Base-by-base conservation (phyloP, 495 filamentous ascomycete species). In the Hypoxylon cercidicola region DNA sequence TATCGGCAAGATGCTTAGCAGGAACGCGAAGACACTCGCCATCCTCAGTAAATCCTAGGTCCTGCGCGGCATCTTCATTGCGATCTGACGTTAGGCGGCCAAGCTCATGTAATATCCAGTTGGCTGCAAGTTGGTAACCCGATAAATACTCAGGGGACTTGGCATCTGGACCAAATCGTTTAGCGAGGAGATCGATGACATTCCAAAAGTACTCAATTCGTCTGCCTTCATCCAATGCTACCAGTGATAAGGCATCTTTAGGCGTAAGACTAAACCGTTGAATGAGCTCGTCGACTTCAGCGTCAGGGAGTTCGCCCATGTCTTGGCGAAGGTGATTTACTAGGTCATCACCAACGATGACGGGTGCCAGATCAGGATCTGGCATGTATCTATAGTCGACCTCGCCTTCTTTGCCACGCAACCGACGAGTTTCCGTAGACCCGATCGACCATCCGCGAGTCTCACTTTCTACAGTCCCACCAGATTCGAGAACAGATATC, bases 371-470 rank as follows among this genome's bases (percentile, higher is more conserved):
- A 74, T 99, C 95, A 1, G 95, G 92, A 73, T 99, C 95, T 0
- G 95, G 95, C 96, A 99, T 98, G 74, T 98, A 99, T 43, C 95
- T 83, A 72, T 99, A 99, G 68, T 99, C 95, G 1, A 98, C 92
- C 69, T 97, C 93, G 39, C 95, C 96, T 71, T 99, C 95, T 75
- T 99, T 99, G 10, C 92, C 93, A 63, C 95, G 84, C 13, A 99
- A 74, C 19, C 86, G 84, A 16, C 90, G 93, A 58, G 90, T 92
- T 48, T 89, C 90, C 37, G 86, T 90, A 46, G 87, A 86, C 0
- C 88, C 89, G 49, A 96, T 82, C 1, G 91, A 90, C 93, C 93
- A 99, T 19, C 96, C 94, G 45, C 95, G 83, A 23, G 95, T 99
- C 78, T 99, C 96, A 15, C 92, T 93, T 69, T 87, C 84, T 6